phyloP scores from a whole-genome alignment of 2,329 filamentous ascomycete genomes.

The Hypoxylon sp. region DNA sequence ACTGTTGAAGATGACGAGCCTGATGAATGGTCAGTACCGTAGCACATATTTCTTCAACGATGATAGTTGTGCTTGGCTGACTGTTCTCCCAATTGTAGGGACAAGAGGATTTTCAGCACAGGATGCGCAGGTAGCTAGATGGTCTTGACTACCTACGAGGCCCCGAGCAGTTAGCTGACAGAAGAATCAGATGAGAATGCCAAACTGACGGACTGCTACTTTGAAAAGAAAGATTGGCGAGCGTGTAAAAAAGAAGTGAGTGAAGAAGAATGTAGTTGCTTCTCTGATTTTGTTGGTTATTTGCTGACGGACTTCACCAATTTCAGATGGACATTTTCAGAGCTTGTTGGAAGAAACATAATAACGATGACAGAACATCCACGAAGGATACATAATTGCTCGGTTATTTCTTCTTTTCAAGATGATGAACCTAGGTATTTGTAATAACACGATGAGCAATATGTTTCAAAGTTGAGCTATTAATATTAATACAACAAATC shows the following conservation, averaged over 20 bases:
- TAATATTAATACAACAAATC: slow-evolving; percentile 23
- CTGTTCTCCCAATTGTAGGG: slow-evolving; percentile 64
- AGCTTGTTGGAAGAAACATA: slow-evolving; percentile 89
- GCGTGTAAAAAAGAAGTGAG: slow-evolving; percentile 86
- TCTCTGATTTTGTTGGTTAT: slow-evolving; percentile 1
- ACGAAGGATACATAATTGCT: slow-evolving; percentile 69
- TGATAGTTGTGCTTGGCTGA: slow-evolving; percentile 19
- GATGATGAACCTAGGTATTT: too few species aligned
- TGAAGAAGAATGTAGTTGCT: slow-evolving; percentile 30
- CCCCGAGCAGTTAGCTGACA: not conserved
- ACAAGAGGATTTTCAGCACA: slow-evolving; percentile 97
- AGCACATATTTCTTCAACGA: not conserved
- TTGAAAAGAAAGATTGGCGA: slow-evolving; percentile 95
- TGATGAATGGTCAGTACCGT: slow-evolving; percentile 82
- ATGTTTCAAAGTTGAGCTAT: slow-evolving; percentile 23
- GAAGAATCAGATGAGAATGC: slow-evolving; percentile 76
- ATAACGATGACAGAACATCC: slow-evolving; percentile 84
- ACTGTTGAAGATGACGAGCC: slow-evolving; percentile 80
- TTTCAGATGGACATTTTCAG: slow-evolving; percentile 88
- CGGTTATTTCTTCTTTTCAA: too few species aligned
- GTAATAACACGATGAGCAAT: slow-evolving; percentile 4
- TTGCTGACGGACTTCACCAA: slow-evolving; percentile 21
- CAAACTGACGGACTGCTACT: slow-evolving; percentile 95
- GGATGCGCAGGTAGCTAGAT: slow-evolving; percentile 89
- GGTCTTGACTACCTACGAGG: too few species aligned